A percentile compares a stretch with the other conserved stretches of the same genome.
Evolutionary conservation across 139 green algal genomes (phyloP).

Genomic region (Coccomyxa sp.): DNA sequence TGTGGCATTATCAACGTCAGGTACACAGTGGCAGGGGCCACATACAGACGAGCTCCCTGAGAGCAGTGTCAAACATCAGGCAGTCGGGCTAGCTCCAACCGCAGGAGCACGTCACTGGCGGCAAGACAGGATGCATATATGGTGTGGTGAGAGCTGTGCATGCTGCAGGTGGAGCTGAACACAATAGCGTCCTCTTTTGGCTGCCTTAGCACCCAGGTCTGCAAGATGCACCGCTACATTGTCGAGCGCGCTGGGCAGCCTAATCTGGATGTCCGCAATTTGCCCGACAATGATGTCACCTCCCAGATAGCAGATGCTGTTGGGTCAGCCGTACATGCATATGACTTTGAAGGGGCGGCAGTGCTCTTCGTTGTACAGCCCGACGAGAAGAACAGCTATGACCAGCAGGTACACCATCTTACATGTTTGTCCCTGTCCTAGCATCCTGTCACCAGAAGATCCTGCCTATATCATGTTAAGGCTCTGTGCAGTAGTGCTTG

Average conservation of each 20-base stretch:
- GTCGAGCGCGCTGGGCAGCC: conserved; percentile 11
- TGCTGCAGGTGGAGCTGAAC: conserved; percentile 94
- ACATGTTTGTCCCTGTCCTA: too few species aligned
- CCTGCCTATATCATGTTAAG: too few species aligned
- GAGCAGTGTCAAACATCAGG: too few species aligned
- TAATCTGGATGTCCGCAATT: conserved; percentile 18
- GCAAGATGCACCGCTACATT: conserved; percentile 66
- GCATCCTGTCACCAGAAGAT: too few species aligned
- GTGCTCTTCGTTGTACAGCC: conserved; percentile 94
- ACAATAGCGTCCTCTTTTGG: conserved; percentile 96
- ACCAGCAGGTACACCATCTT: conserved; percentile 92
- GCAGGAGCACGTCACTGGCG: too few species aligned
- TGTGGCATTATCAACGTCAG: too few species aligned
- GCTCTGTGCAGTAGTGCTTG: too few species aligned
- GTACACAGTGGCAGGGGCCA: too few species aligned
- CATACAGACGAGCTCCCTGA: too few species aligned
- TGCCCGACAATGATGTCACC: conserved; percentile 74
- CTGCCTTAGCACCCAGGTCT: conserved; percentile 67
- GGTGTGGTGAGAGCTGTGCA: background rate
- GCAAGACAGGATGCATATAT: too few species aligned
- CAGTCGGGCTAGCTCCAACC: too few species aligned
- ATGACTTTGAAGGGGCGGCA: conserved; percentile 26
- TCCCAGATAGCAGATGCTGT: conserved; percentile 50
- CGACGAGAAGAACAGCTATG: conserved; percentile 87
- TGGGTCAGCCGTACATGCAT: conserved; percentile 36